Percentiles rank a stretch among this genome's conserved stretches.
Conservation (phyloP, 2,329 filamentous ascomycete species). For the Amylocarpus encephaloides region DNA sequence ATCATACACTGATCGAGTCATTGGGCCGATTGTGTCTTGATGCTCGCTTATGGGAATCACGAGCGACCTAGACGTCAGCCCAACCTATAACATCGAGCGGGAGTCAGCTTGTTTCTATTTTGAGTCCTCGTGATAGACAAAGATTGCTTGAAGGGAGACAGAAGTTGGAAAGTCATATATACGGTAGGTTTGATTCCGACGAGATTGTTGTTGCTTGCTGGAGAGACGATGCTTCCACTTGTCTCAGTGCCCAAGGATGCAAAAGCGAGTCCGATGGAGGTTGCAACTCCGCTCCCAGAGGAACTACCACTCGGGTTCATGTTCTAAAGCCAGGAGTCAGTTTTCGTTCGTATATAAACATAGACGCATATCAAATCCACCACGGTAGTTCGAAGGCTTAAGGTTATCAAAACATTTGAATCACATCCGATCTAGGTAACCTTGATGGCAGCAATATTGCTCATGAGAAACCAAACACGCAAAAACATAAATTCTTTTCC, state of each 20-base stretch:
- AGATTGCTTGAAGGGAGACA: not conserved
- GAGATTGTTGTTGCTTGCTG: slow-evolving; percentile 48
- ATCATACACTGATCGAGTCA: slow-evolving; percentile 60
- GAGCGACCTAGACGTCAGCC: slow-evolving; percentile 53
- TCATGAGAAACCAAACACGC: no score
- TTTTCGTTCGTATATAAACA: not conserved
- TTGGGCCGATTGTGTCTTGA: slow-evolving; percentile 58
- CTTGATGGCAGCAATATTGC: no score
- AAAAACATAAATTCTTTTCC: no score
- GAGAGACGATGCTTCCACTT: slow-evolving; percentile 55
- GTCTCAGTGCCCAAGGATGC: slow-evolving; percentile 59
- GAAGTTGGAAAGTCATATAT: not conserved
- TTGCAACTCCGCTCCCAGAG: slow-evolving; percentile 54
- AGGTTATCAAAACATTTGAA: no score
- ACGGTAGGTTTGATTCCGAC: slow-evolving; percentile 62
- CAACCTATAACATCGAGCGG: slow-evolving; percentile 33
- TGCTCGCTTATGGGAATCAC: slow-evolving; percentile 60
- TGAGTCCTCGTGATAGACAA: not conserved
- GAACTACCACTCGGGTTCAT: slow-evolving; percentile 59
- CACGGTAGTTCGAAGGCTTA: no score
- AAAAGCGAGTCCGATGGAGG: slow-evolving; percentile 52
- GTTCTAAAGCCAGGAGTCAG: slow-evolving; percentile 19
- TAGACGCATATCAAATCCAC: not conserved
- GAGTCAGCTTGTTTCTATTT: not conserved
- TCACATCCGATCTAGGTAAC: no score